These are phyloP conservation scores for Clarireedia monteithiana DNA, from an alignment of 2,329 filamentous ascomycete genomes.

Conservation along the genomic window DNA sequence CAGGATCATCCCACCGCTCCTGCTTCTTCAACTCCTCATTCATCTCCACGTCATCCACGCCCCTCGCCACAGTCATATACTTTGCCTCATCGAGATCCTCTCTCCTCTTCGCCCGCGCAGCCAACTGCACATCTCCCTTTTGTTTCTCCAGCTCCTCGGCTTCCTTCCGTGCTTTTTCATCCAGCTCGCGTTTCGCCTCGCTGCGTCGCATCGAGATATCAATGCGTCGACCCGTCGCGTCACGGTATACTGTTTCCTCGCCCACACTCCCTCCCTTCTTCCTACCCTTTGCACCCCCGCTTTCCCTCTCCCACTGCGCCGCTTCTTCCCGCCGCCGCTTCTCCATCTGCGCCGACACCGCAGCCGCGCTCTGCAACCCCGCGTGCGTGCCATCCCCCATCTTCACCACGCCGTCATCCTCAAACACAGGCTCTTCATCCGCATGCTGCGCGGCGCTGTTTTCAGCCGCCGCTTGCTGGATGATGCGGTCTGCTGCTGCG, in stretches of 20 bases:
- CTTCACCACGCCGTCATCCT: constrained; percentile 45
- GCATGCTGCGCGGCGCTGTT: constrained; percentile 42
- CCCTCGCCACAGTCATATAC: constrained; percentile 70
- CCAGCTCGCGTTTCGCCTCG: constrained; percentile 72
- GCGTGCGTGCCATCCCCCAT: constrained; percentile 88
- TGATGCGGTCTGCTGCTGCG: constrained; percentile 69
- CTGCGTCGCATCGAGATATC: constrained; percentile 87
- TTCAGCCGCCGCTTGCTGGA: constrained; percentile 65
- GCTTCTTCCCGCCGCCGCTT: constrained; percentile 59
- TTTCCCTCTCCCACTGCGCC: constrained; percentile 39
- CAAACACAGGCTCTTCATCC: constrained; percentile 41
- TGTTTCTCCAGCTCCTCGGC: constrained; percentile 59
- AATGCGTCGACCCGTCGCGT: constrained; percentile 89
- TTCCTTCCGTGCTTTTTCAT: constrained; percentile 60
- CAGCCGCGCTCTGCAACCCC: constrained; percentile 75
- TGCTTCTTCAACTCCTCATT: constrained; percentile 73
- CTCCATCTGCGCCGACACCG: constrained; percentile 63
- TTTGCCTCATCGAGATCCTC: constrained; percentile 72
- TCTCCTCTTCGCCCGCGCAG: constrained; percentile 54
- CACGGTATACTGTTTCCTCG: constrained; percentile 86
- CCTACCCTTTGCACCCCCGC: constrained; percentile 32
- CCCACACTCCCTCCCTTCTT: constrained; percentile 48
- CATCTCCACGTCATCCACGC: constrained; percentile 76
- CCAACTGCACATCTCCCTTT: constrained; percentile 78
- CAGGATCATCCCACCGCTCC: constrained; percentile 90